Evolutionary conservation across 306 rosid species (phyloP).

Genomic region (Prosopis cineraria): DNA sequence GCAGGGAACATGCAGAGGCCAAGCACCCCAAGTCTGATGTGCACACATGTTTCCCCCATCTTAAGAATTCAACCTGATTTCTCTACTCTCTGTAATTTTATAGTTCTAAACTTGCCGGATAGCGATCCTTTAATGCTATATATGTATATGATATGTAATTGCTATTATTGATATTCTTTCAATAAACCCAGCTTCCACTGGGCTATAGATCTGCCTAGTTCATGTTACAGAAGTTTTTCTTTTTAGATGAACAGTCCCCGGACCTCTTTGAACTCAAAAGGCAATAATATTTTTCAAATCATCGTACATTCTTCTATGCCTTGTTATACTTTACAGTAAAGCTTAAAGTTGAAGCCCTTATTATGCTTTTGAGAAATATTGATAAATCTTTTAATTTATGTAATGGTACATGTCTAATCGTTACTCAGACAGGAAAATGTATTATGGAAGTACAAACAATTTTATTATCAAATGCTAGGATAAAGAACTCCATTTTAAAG

Average conservation of each 20-base stretch:
- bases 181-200: not conserved
- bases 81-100: not conserved
- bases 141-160: not conserved
- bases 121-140: not conserved
- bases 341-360: too few species aligned
- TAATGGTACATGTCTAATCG: too few species aligned
- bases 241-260: not conserved
- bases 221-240: not conserved
- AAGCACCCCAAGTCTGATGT: constrained; percentile 63
- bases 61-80: constrained; percentile 41
- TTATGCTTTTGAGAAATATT: too few species aligned
- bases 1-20: constrained; percentile 47
- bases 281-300: not conserved
- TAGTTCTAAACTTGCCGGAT: not conserved
- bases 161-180: not conserved
- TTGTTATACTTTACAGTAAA: not conserved
- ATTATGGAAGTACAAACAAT: too few species aligned
- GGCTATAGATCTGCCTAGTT: too few species aligned
- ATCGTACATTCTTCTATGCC: not conserved
- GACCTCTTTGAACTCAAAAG: not conserved
- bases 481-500: too few species aligned
- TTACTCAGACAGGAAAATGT: too few species aligned
- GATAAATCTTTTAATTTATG: too few species aligned
- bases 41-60: constrained; percentile 56
- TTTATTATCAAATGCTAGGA: too few species aligned